These are phyloP conservation scores for Eutreptiella sp. DNA, from an alignment of 208 protist genomes.

Conservation along the genomic window DNA sequence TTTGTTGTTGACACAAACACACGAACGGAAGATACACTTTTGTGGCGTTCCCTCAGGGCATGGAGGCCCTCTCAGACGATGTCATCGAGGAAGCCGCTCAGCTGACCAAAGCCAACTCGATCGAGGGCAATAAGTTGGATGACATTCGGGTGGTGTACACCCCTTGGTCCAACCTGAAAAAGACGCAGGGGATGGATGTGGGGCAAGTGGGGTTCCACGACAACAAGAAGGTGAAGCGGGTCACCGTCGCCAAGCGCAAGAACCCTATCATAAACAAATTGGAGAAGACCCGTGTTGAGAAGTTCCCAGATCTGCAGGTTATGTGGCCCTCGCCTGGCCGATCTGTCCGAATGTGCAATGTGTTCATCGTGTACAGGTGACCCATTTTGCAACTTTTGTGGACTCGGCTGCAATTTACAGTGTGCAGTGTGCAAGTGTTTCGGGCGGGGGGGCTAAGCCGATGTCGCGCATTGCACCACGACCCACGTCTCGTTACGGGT, in stretches of 20 bases:
- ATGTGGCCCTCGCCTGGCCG: not conserved
- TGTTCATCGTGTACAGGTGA: no score
- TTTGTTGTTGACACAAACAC: no score
- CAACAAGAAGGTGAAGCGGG: slow-evolving; percentile 60
- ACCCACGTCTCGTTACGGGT: no score
- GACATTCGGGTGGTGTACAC: slow-evolving; percentile 91
- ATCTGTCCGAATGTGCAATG: not conserved
- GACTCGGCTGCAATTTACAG: no score
- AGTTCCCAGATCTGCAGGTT: slow-evolving; percentile 51
- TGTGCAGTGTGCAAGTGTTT: no score
- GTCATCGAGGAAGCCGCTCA: slow-evolving; percentile 93
- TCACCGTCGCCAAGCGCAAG: slow-evolving; percentile 70
- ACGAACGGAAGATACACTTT: no score
- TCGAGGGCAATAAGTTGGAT: slow-evolving; percentile 86
- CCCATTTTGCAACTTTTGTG: no score
- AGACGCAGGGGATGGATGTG: slow-evolving; percentile 88
- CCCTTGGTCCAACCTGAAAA: slow-evolving; percentile 92
- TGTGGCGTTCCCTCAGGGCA: slow-evolving; percentile 61
- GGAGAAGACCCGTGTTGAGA: slow-evolving; percentile 85
- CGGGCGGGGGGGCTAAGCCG: no score
- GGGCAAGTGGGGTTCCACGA: slow-evolving; percentile 92
- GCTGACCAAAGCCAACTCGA: slow-evolving; percentile 93
- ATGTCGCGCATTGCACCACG: no score
- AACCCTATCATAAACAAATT: slow-evolving; percentile 75
- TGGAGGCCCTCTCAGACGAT: slow-evolving; percentile 76